Evolutionary conservation across 2,329 filamentous ascomycete genomes (phyloP).

Genomic region (Exophiala mesophila): DNA sequence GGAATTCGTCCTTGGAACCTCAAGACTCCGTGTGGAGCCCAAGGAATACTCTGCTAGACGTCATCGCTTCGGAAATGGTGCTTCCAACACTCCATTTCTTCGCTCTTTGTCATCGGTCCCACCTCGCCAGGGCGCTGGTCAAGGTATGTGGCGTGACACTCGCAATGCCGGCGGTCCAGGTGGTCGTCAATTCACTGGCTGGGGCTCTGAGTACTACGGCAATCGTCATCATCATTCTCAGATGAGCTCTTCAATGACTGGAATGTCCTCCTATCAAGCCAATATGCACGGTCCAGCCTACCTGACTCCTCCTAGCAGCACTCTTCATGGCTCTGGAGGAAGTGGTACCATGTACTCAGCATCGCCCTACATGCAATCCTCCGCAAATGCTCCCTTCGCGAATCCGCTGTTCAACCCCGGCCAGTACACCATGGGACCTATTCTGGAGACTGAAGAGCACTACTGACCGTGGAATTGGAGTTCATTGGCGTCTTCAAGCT

Average conservation of each 20-base stretch:
- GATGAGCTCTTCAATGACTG: background rate
- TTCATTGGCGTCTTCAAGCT: too few species aligned
- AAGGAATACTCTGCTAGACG: slow-evolving; percentile 27
- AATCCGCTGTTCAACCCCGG: background rate
- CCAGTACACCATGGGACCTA: background rate
- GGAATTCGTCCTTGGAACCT: slow-evolving; percentile 6
- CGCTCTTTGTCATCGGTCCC: too few species aligned
- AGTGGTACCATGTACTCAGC: background rate
- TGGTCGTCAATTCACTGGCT: background rate
- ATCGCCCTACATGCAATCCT: background rate
- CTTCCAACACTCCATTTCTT: too few species aligned
- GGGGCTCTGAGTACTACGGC: background rate
- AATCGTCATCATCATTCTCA: background rate
- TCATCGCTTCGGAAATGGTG: too few species aligned
- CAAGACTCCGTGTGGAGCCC: slow-evolving; percentile 23
- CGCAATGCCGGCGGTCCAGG: too few species aligned
- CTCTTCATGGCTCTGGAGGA: background rate
- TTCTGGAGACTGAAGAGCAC: background rate
- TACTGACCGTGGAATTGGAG: too few species aligned
- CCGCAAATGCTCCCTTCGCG: background rate
- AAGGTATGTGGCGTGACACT: too few species aligned
- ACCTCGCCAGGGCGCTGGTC: too few species aligned
- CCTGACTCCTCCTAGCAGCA: background rate
- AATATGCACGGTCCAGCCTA: background rate
- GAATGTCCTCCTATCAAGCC: background rate